Conservation (phyloP, 345 rosid genomes). For the Lepidium didymum region DNA sequence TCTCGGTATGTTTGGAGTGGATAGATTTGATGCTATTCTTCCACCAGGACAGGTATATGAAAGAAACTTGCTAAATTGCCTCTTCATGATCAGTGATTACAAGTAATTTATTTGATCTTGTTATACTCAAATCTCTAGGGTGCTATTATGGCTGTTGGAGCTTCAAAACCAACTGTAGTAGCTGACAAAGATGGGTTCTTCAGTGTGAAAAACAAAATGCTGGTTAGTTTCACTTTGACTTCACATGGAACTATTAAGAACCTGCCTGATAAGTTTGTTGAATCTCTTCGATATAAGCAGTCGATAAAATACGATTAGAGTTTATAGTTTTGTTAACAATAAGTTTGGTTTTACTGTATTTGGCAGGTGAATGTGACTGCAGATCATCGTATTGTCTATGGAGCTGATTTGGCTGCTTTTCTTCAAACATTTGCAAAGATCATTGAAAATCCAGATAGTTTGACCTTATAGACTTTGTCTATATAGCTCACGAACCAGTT, state of each 20-base stretch:
- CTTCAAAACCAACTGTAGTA: conserved; percentile 84
- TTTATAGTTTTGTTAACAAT: background rate
- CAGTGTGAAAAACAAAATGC: conserved; percentile 80
- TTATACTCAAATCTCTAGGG: conserved; percentile 48
- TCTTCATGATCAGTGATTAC: conserved; percentile 5
- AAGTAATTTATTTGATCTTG: background rate
- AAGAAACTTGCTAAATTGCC: background rate
- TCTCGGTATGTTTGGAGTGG: conserved; percentile 95
- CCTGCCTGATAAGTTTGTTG: background rate
- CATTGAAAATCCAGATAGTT: conserved; percentile 72
- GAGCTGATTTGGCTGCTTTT: conserved; percentile 95
- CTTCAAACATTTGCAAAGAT: conserved; percentile 91
- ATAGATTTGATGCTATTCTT: conserved; percentile 96
- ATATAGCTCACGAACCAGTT: background rate
- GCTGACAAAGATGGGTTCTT: conserved; percentile 89
- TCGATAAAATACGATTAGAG: background rate
- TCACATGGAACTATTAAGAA: background rate
- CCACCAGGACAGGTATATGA: conserved; percentile 81
- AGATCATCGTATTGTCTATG: conserved; percentile 83
- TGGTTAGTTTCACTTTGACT: conserved; percentile 44
- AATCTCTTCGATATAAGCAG: background rate
- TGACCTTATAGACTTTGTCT: conserved; percentile 48
- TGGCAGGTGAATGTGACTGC: conserved; percentile 94
- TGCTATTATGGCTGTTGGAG: conserved; percentile 98
- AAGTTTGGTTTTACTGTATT: background rate